Evolutionary conservation across 129 eudicot species (phyloP), one percentile per base, ranked within the genome.

Genomic region (Lactuca sativa): DNA sequence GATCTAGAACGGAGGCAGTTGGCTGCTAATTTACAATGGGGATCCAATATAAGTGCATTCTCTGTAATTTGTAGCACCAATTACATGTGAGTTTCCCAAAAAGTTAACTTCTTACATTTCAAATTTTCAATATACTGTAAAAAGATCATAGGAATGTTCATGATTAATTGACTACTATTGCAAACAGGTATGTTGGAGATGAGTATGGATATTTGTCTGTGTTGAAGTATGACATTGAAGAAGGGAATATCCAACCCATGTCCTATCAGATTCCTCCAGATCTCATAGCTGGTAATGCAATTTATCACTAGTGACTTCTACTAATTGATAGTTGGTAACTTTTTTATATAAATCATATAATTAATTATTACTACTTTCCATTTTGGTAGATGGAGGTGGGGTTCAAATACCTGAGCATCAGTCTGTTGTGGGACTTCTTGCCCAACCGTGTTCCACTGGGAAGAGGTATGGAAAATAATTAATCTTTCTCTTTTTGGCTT

Each of bases 371-470:
- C 48, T 61, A 48, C 61, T 60, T 30, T 63, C 66, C 18, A 58
- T 14, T 62, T 61, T 72, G 72, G 78, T 85, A 91, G 97, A 88
- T 58, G 91, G 78, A 62, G 86, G 87, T 61, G 87, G 88, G 74
- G 71, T 86, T 78, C 34, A 85, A 74, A 67, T 81, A 76, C 86
- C 84, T 58, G 81, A 81, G 74, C 84, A 92, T 13, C 87, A 43
- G 30, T 84, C 96, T 51, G 75, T 92, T 67, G 98, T 86, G 63
- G 98, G 98, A 70, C 82, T 92, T 66, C 88, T 88, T 55, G 78
- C 96, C 60, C 98, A 92, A 74, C 98, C 98, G 70, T 81, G 80
- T 82, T 80, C 96, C 56, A 75, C 67, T 44, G 97, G 97, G 56
- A 81, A 86, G 51, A 92, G 96, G 98, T 67, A 83, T 59, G 77